A percentile compares a stretch with the other conserved stretches of the same genome.
phyloP scores from a whole-genome alignment of 1,284 basidiomycete genomes.

The Mycosarcoma maydis region DNA sequence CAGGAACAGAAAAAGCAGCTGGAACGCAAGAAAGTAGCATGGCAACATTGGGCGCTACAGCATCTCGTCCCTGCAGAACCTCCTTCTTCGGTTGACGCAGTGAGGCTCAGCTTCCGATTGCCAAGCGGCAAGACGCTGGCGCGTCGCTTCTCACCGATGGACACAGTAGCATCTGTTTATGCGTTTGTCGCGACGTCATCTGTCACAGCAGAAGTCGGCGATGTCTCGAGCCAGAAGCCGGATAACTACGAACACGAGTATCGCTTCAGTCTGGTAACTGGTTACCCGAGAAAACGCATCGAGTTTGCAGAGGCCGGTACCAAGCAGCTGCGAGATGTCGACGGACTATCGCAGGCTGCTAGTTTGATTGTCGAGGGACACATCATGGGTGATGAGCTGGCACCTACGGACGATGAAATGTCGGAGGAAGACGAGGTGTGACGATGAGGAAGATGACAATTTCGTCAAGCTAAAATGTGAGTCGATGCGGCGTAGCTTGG shows the following conservation, averaged over 20 bases:
- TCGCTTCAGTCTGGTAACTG: conserved; percentile 56
- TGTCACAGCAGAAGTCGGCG: neutral
- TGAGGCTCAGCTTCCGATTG: conserved; percentile 53
- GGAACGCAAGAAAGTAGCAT: conserved; percentile 30
- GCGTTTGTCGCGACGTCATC: conserved; percentile 53
- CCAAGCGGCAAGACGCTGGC: conserved; percentile 52
- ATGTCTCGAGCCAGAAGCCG: conserved; percentile 8
- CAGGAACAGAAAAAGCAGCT: conserved; percentile 19
- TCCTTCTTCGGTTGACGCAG: neutral
- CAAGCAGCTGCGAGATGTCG: conserved; percentile 34
- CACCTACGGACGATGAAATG: conserved; percentile 25
- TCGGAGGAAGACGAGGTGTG: conserved; percentile 38
- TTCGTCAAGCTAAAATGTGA: no score
- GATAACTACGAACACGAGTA: conserved; percentile 44
- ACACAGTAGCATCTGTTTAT: conserved; percentile 49
- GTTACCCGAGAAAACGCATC: conserved; percentile 53
- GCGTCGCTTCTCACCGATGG: conserved; percentile 34
- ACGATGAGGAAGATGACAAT: no score
- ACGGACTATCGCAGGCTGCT: conserved; percentile 46
- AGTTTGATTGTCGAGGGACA: conserved; percentile 57
- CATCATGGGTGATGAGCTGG: conserved; percentile 10
- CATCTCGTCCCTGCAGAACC: conserved; percentile 52
- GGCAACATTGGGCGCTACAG: conserved; percentile 54
- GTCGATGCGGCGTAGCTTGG: no score
- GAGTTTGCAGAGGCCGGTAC: conserved; percentile 3